phyloP scores from a whole-genome alignment of 176 grass and related monocot genomes.

The Oryza meyeriana region DNA sequence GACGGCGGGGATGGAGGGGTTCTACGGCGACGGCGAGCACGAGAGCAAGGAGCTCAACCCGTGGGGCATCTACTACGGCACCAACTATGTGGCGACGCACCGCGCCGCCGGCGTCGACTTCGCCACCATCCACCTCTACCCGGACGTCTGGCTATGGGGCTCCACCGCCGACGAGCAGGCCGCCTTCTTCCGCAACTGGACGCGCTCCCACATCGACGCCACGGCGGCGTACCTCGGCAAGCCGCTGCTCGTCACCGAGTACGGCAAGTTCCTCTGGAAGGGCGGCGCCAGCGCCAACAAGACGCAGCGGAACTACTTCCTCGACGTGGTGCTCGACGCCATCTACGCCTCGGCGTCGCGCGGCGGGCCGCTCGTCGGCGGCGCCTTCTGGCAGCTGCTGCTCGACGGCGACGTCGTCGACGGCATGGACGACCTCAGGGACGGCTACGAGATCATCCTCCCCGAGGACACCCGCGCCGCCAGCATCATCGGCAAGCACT shows the following conservation, averaged over 20 bases:
- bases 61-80: slow-evolving; percentile 60
- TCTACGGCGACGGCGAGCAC: slow-evolving; percentile 64
- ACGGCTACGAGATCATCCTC: slow-evolving; percentile 54
- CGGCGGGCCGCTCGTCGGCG: slow-evolving; percentile 42
- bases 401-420: not conserved
- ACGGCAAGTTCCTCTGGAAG: slow-evolving; percentile 51
- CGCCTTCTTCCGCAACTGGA: slow-evolving; percentile 41
- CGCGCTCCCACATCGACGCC: not conserved
- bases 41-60: slow-evolving; percentile 62
- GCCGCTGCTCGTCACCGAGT: slow-evolving; percentile 57
- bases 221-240: not conserved
- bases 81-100: slow-evolving; percentile 61
- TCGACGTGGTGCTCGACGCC: slow-evolving; percentile 20
- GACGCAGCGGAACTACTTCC: slow-evolving; percentile 7
- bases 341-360: slow-evolving; percentile 12
- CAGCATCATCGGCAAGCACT: slow-evolving; percentile 34
- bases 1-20: slow-evolving; percentile 71
- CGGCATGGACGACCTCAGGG: slow-evolving; percentile 49
- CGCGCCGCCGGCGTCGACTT: slow-evolving; percentile 56
- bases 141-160: slow-evolving; percentile 74
- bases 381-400: slow-evolving; percentile 59
- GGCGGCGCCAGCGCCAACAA: not conserved
- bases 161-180: not conserved
- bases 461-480: slow-evolving; percentile 22
- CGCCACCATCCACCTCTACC: slow-evolving; percentile 90